phyloP scores from a whole-genome alignment of 2,329 filamentous ascomycete species.

The Aphanoascus verrucosus region DNA sequence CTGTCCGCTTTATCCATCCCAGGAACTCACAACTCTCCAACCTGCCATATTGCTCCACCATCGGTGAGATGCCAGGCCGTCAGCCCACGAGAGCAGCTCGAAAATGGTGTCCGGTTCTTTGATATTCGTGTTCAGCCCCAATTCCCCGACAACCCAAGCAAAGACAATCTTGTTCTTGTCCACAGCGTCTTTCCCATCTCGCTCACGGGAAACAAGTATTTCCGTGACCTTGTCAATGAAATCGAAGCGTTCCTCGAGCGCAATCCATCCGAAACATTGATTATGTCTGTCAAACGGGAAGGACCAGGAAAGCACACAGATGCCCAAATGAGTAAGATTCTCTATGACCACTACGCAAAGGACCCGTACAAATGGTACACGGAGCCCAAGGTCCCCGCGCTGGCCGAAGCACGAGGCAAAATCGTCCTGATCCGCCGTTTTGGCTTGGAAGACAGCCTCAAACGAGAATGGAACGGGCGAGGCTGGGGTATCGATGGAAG shows the following conservation, averaged over 20 bases:
- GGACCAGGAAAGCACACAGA: slow-evolving; percentile 73
- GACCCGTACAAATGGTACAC: slow-evolving; percentile 62
- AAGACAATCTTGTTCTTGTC: slow-evolving; percentile 66
- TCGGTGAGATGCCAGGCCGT: slow-evolving; percentile 90
- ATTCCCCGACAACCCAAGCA: slow-evolving; percentile 45
- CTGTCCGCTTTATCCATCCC: slow-evolving; percentile 79
- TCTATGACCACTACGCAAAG: slow-evolving; percentile 56
- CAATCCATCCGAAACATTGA: slow-evolving; percentile 70
- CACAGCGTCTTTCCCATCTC: slow-evolving; percentile 85
- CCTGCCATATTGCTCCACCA: slow-evolving; percentile 70
- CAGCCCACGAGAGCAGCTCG: slow-evolving; percentile 62
- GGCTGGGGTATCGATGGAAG: slow-evolving; percentile 51
- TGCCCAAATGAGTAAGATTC: slow-evolving; percentile 61
- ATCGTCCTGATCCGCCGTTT: slow-evolving; percentile 80
- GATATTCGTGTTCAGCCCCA: slow-evolving; percentile 72
- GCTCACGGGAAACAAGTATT: slow-evolving; percentile 68
- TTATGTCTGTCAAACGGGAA: slow-evolving; percentile 85
- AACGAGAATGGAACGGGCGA: slow-evolving; percentile 36
- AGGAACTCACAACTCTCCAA: slow-evolving; percentile 91
- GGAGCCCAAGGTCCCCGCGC: slow-evolving; percentile 60
- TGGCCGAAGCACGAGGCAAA: slow-evolving; percentile 70
- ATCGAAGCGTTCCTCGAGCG: slow-evolving; percentile 64
- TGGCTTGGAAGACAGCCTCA: slow-evolving; percentile 44
- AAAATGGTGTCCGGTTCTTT: slow-evolving; percentile 86
- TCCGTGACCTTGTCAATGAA: slow-evolving; percentile 59